These are phyloP conservation scores for Ichthyophonus hoferi DNA, from an alignment of 208 protist species.

Conservation along the genomic window DNA sequence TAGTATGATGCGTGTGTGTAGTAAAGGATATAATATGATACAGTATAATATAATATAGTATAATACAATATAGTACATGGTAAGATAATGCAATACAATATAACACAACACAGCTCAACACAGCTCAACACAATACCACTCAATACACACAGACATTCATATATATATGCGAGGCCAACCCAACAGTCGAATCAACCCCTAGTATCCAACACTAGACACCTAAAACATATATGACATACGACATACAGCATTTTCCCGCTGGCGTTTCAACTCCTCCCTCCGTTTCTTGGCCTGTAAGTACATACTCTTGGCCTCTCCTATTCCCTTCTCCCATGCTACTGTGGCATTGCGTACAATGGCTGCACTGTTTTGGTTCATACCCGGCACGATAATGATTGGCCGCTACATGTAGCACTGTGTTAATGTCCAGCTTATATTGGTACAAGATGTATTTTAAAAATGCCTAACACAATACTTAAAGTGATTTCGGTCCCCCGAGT, in stretches of 20 bases:
- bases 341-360: too few relatives aligned
- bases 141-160: not conserved
- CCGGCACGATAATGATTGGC: too few relatives aligned
- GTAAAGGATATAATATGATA: not conserved
- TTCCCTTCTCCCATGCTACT: not conserved
- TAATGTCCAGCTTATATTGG: too few relatives aligned
- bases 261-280: not conserved
- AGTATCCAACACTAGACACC: not conserved
- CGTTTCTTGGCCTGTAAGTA: not conserved
- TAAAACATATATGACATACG: not conserved
- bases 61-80: not conserved
- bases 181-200: not conserved
- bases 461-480: too few relatives aligned
- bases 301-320: not conserved
- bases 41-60: not conserved
- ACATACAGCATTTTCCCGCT: not conserved
- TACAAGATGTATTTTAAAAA: too few relatives aligned
- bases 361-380: too few relatives aligned
- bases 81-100: not conserved
- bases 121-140: not conserved
- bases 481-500: too few relatives aligned
- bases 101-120: not conserved
- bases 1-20: not conserved
- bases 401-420: too few relatives aligned
- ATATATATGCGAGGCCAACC: not conserved